Base-by-base conservation (phyloP, 352 stramenopile species). In the Peronospora destructor region DNA sequence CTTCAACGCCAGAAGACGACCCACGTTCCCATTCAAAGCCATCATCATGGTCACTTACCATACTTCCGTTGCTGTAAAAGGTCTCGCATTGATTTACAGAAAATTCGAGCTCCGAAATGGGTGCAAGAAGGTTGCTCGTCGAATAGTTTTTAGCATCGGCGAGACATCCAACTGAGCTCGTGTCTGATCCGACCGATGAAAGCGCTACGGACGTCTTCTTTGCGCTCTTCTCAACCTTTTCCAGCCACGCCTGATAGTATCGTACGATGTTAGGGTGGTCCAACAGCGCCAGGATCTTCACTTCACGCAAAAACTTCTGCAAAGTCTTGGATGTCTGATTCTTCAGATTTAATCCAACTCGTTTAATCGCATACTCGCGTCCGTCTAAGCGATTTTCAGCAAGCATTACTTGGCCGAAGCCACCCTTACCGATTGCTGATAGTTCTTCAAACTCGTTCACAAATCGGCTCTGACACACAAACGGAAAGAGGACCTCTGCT, bases 351-450 rank as follows among this genome's bases (percentile, higher is more conserved):
- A 90, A 57, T n/a, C 78, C 81, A 16, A 92, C 76, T 30, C 81
- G 76, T 63, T 98, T 98, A 35, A 98, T 88, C 1, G 91, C 94
- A 61, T 97, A 97, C 30, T 94, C 84, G 50, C 90, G 76, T 17
- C 91, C 79, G 69, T 98, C 94, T 0, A 98, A 64, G 6, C 90
- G 84, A 65, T 98, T 98, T 42, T 95, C 81, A 10, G 87, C 88
- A 25, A 97, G 77, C 45, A 97, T 90, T 4, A 98, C 94, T 74
- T 97, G 86, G 12, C 94, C 94, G 29, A 96, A 97, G 0, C 92
- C 94, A 36, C 94, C 94, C 59, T 95, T 83, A 12, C 92, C 94
- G 41, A 98, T 80, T 6, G 88, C 71, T 14, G 81, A 90, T 9
- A 90, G 55, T 53, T 92, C 76, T 25, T 85, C 71, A 65, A 92